Conservation (phyloP, 192 early-diverging fungal species). For the Backusella liffmaniae region DNA sequence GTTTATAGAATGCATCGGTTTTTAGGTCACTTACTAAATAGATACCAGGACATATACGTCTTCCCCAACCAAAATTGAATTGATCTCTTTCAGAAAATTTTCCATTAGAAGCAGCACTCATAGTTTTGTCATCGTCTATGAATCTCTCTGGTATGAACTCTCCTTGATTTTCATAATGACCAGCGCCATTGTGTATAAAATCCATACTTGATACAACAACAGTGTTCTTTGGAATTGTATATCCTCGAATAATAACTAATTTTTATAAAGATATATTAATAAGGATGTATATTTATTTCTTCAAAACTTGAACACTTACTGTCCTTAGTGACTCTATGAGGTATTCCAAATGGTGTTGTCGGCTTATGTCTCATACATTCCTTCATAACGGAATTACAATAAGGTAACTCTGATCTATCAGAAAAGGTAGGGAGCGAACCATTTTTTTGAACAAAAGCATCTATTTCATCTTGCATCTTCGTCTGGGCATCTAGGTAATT, state of each 20-base stretch:
- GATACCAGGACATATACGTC: constrained; percentile 17
- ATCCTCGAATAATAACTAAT: constrained; percentile 22
- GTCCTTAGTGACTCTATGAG: constrained; percentile 16
- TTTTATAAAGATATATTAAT: background rate
- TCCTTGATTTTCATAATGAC: constrained; percentile 39
- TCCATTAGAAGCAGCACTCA: constrained; percentile 18
- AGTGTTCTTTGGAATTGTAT: constrained; percentile 49
- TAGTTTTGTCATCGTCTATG: background rate
- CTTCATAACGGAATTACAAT: constrained; percentile 20
- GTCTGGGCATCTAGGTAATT: constrained; percentile 21
- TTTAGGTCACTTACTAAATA: background rate
- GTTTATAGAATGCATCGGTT: background rate
- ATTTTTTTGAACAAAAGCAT: constrained; percentile 1
- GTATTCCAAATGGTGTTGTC: constrained; percentile 3
- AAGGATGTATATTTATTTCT: background rate
- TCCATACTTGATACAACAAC: constrained; percentile 47
- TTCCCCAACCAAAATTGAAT: constrained; percentile 23
- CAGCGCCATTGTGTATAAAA: constrained; percentile 39
- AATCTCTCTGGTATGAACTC: constrained; percentile 50
- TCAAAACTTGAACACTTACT: constrained; percentile 6
- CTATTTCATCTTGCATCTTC: constrained; percentile 13
- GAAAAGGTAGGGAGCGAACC: background rate
- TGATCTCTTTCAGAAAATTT: constrained; percentile 20
- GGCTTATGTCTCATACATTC: constrained; percentile 20
- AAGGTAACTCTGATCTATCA: constrained; percentile 17